Evolutionary conservation across 23 red algal genomes (phyloP).

Genomic region (Agarophyton chilense): DNA sequence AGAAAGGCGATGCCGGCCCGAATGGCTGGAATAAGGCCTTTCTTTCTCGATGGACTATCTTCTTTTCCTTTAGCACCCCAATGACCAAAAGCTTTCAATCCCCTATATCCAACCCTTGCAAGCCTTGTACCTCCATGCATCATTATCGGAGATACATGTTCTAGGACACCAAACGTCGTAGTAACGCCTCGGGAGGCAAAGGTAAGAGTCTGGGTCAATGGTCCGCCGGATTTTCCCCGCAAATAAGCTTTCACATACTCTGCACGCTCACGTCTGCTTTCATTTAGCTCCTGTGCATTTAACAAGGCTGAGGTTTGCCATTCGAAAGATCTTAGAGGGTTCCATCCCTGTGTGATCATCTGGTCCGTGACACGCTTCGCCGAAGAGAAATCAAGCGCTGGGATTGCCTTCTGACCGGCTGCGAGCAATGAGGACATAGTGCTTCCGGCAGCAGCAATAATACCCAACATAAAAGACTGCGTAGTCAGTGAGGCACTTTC

Average conservation of each 20-base stretch:
- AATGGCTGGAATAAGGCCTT: too few species aligned
- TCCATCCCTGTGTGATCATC: constrained; percentile 1
- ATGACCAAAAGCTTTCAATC: neutral
- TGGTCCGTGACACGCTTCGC: neutral
- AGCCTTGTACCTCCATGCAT: neutral
- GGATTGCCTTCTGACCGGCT: constrained; percentile 4
- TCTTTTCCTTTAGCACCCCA: neutral
- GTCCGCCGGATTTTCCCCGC: neutral
- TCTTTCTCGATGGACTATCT: neutral
- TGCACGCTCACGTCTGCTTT: neutral
- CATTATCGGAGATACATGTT: neutral
- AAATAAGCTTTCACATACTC: neutral
- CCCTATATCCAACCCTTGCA: constrained; percentile 10
- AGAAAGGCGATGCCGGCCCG: neutral
- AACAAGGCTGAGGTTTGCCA: neutral
- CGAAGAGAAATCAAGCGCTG: neutral
- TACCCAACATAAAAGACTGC: neutral
- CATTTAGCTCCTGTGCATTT: neutral
- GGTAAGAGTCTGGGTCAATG: neutral
- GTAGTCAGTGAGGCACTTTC: neutral
- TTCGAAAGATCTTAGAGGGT: neutral
- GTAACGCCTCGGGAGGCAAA: constrained; percentile 1
- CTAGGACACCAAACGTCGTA: constrained; percentile 5
- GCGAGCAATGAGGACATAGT: neutral
- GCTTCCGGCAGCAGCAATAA: constrained; percentile 1